Evolutionary conservation across 1,284 basidiomycete genomes (phyloP), one percentile per base, ranked within the genome.

Genomic region (Ceratobasidium sp.): DNA sequence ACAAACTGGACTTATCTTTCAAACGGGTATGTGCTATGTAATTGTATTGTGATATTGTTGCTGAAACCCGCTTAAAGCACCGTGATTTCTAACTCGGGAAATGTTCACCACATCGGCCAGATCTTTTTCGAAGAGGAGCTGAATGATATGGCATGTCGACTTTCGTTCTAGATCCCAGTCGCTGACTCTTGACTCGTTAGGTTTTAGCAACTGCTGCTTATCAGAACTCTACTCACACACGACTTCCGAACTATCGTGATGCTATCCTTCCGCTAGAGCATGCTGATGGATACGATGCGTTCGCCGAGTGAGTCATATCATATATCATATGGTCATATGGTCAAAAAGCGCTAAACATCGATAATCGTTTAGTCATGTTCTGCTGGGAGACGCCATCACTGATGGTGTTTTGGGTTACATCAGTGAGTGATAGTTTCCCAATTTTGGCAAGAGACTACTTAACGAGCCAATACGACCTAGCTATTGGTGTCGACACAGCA

Each of bases 91-190:
- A 81, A 82, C 61, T 86, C 87, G 9, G 87, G 87, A 15, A 84
- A 86, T 20, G 86, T 90, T 2, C 84, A 84, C 0, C 89, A 92
- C 83, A 86, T 88, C 20, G 91, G 91, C 0, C 91, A 92, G 81
- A 90, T 91, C 84, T 92, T 92, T 86, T 91, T 92, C 78, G 89
- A 91, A 53, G 91, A 92, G 80, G 87, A 87, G 4, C 85, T 91
- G 77, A 91, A 90, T 81, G 82, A 85, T 80, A 73, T 83, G 79
- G 46, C 18, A 49, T 18, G 46, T 33, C 9, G 12, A 12, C 1
- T 49, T 7, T 49, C 10, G 18, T 49, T 49, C 46, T 18, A 49
- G 10, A 18, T 18, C 18, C 9, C 46, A 49, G 46, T 49, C 18
- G 7, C 46, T 49, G 12, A 49, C 10, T 49, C 12, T 18, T 2